Conservation (phyloP, 495 filamentous ascomycete genomes). For the Talaromyces adpressus region DNA sequence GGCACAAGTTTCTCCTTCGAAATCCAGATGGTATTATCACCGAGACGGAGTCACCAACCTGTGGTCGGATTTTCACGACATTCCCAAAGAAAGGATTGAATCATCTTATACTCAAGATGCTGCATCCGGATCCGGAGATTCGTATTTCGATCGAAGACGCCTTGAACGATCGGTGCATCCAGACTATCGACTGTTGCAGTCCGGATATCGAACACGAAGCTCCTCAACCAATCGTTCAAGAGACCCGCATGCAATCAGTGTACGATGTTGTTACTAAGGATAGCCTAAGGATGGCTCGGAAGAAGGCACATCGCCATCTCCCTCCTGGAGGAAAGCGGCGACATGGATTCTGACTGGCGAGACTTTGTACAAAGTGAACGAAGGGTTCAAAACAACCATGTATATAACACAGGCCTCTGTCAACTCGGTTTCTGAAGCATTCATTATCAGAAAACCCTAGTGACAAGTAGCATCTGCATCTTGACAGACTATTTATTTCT, state of each 20-base stretch:
- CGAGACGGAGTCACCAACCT: constrained; percentile 48
- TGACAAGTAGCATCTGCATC: neutral
- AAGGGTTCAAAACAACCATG: neutral
- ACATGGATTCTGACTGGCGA: neutral
- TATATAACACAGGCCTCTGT: neutral
- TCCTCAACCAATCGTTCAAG: neutral
- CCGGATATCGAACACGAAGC: constrained; percentile 15
- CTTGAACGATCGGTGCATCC: constrained; percentile 55
- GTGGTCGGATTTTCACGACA: constrained; percentile 32
- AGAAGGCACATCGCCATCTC: constrained; percentile 5
- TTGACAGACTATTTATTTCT: neutral
- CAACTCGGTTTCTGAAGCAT: neutral
- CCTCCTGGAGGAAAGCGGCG: neutral
- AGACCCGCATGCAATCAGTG: neutral
- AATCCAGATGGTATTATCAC: constrained; percentile 40
- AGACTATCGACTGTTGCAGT: constrained; percentile 62
- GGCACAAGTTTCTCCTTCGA: constrained; percentile 51
- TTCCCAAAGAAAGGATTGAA: constrained; percentile 47
- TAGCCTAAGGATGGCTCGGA: constrained; percentile 9
- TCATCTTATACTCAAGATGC: constrained; percentile 64
- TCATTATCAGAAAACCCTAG: neutral
- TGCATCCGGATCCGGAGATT: constrained; percentile 61
- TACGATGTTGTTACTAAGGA: constrained; percentile 6
- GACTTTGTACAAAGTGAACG: constrained; percentile 2
- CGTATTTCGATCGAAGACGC: constrained; percentile 58